Conservation (phyloP, 73 alveolate species). For the Symbiodinium natans region DNA sequence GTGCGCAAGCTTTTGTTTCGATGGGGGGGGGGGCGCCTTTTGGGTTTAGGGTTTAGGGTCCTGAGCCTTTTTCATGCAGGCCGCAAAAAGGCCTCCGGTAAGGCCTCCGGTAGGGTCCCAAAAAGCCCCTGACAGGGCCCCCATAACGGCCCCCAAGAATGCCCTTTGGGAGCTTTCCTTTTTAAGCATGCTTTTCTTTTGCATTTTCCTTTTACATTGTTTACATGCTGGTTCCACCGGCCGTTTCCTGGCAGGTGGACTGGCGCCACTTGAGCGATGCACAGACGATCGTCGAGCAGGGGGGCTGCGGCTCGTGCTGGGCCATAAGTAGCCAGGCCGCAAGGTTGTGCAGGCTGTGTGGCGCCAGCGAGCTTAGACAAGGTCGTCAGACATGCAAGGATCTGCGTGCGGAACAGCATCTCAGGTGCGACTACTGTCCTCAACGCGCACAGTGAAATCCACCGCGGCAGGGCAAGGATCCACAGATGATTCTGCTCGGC, state of each 20-base stretch:
- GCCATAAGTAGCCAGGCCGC: slow-evolving; percentile 35
- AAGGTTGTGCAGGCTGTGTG: neutral
- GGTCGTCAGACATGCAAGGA: too few species aligned
- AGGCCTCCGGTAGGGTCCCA: too few species aligned
- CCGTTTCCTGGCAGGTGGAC: slow-evolving; percentile 30
- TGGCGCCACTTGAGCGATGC: slow-evolving; percentile 88
- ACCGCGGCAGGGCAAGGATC: slow-evolving; percentile 34
- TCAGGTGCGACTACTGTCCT: slow-evolving; percentile 74
- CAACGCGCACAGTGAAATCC: slow-evolving; percentile 88
- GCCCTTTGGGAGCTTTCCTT: neutral
- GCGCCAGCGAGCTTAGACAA: neutral
- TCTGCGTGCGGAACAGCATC: neutral
- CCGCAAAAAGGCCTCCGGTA: too few species aligned
- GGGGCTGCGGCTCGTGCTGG: slow-evolving; percentile 85
- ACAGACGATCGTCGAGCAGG: slow-evolving; percentile 4
- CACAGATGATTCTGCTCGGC: neutral
- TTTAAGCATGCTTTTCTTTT: neutral
- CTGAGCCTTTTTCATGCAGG: too few species aligned
- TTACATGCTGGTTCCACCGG: neutral
- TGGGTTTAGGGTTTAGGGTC: too few species aligned
- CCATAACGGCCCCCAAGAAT: too few species aligned
- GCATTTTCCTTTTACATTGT: neutral
- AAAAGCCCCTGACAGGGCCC: too few species aligned
- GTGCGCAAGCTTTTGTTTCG: neutral
- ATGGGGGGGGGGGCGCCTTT: neutral